Evolutionary conservation across 768 basidiomycete species (phyloP).

Genomic region (Calocybe gangraenosa): DNA sequence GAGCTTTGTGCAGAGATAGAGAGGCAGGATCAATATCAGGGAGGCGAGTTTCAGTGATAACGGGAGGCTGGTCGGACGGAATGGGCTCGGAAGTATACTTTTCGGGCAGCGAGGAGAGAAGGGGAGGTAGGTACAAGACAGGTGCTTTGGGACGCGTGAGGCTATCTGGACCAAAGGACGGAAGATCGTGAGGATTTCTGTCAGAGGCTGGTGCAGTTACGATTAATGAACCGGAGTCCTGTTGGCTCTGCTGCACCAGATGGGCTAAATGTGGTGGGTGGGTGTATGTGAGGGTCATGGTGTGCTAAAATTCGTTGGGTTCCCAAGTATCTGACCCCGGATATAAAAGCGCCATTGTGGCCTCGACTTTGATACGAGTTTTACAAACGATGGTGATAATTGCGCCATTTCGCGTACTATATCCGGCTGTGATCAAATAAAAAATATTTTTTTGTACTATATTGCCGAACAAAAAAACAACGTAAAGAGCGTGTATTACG

Average conservation of each 20-base stretch:
- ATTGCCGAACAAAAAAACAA: too few relatives aligned
- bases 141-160: conserved; percentile 35
- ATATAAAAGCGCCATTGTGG: neutral
- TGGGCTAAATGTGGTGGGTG: conserved; percentile 29
- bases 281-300: conserved; percentile 24
- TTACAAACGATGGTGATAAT: conserved; percentile 12
- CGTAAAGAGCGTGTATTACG: too few relatives aligned
- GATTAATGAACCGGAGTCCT: neutral
- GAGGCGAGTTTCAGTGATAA: conserved; percentile 67
- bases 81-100: conserved; percentile 26
- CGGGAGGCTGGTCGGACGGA: conserved; percentile 33
- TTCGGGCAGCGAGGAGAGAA: conserved; percentile 71
- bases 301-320: neutral
- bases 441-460: too few relatives aligned
- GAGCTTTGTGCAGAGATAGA: conserved; percentile 78
- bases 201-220: conserved; percentile 7
- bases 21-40: conserved; percentile 86
- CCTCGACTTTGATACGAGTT: neutral
- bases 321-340: neutral
- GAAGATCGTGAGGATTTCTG: conserved; percentile 53
- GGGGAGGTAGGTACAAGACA: conserved; percentile 79
- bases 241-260: conserved; percentile 1
- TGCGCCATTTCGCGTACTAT: conserved; percentile 19
- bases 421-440: too few relatives aligned
- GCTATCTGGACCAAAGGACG: conserved; percentile 40